Conservation (phyloP, 371 early-diverging fungal genomes). For the Fennellomyces sp. region DNA sequence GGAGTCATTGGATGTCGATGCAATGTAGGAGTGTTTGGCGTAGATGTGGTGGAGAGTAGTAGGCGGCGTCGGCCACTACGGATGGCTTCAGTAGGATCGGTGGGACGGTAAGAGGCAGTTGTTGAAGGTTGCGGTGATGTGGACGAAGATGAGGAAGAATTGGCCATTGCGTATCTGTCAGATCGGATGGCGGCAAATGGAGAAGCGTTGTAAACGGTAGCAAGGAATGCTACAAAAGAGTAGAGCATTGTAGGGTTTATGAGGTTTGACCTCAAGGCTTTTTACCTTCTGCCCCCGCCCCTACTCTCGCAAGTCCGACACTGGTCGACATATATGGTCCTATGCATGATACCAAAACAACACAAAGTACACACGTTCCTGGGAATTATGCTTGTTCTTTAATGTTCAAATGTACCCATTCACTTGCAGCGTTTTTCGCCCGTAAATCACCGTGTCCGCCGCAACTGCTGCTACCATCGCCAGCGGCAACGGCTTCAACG, state of each 20-base stretch:
- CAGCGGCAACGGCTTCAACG: constrained; percentile 41
- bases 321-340: no score
- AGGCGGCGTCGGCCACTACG: neutral
- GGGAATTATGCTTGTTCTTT: neutral
- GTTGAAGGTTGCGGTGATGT: neutral
- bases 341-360: no score
- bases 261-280: neutral
- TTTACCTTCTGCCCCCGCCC: no score
- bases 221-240: constrained; percentile 1
- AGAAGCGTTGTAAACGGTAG: constrained; percentile 2
- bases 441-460: constrained; percentile 40
- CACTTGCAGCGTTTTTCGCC: constrained; percentile 45
- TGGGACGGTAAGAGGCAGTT: neutral
- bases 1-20: neutral
- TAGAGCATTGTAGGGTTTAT: neutral
- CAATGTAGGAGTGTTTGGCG: neutral
- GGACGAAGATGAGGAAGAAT: neutral
- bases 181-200: neutral
- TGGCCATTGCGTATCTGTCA: neutral
- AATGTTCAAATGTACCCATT: constrained; percentile 42
- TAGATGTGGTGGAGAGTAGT: neutral
- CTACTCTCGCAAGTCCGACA: no score
- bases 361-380: no score
- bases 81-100: neutral
- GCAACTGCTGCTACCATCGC: constrained; percentile 31